Base-by-base conservation (phyloP, 306 rosid genomes). In the Begonia loranthoides region DNA sequence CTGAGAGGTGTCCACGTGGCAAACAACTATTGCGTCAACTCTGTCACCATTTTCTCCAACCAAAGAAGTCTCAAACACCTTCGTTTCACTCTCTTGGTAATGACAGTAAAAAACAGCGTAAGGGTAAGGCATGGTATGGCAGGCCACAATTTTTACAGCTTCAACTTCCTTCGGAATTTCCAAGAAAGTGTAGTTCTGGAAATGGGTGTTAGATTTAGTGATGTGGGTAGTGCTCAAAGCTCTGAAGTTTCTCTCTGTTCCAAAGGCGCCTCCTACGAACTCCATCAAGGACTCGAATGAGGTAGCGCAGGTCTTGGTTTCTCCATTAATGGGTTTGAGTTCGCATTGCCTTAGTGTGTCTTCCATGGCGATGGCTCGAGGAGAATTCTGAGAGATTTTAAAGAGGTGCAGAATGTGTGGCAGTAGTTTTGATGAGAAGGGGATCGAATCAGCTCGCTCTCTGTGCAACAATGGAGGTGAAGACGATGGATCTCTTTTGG, bases 81-180 rank as follows among this genome's bases (percentile, higher is more conserved):
- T 79, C 61, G 70, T 84, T 66, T 55, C 67, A 41, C 67, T 74
- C 15, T 52, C 47, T 28, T 77, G 94, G 69, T 69, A 73, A 17
- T 84, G 97, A 22, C 90, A 79, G 13, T 79, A 82, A 34, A 67
- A 82, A 13, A 84, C 70, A 3, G 82, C 76, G 39, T 79, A 82
- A 17, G 95, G 95, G 43, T 89, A 89, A 4, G 95, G 87, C 90
- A 79, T 71, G 13, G 76, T 70, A 52, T 84, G 95, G 44, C 95
- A 89, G 10, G 97, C 81, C 13, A 85, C 97, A 76, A 89, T 80
- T 68, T 60, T 76, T 0, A 81, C 61, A 38, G 87, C 87, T 39
- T 46, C 15, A 2, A 82, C 43, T 40, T 63, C 73, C 22, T 33
- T n/a, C 0, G 85, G 80, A 10, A 33, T 56, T 3, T 76, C 77